phyloP scores from a whole-genome alignment of 2,329 filamentous ascomycete species.

The Cordyceps javanica region DNA sequence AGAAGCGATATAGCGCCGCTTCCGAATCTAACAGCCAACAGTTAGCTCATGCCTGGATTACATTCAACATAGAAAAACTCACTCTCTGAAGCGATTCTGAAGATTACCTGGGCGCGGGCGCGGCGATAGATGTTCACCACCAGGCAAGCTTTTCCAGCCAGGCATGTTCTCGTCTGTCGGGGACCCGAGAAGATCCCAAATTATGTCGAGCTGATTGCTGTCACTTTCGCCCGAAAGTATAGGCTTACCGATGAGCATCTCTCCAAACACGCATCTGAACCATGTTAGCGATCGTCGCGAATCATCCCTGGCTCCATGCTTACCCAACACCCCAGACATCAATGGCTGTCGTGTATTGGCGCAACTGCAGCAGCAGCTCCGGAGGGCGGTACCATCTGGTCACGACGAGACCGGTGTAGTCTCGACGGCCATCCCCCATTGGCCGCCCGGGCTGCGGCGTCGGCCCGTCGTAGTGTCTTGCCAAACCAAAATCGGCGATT shows the following conservation, averaged over 20 bases:
- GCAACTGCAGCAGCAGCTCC: slow-evolving; percentile 80
- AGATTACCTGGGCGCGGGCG: slow-evolving; percentile 59
- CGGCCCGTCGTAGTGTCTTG: slow-evolving; percentile 83
- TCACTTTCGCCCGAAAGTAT: slow-evolving; percentile 90
- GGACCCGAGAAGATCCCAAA: slow-evolving; percentile 87
- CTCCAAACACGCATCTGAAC: slow-evolving; percentile 88
- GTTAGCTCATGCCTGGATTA: slow-evolving; percentile 14
- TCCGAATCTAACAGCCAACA: slow-evolving; percentile 44
- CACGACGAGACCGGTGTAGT: slow-evolving; percentile 95
- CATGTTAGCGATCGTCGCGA: slow-evolving; percentile 17
- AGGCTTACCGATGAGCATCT: slow-evolving; percentile 92
- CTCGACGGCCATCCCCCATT: slow-evolving; percentile 76
- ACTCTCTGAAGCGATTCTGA: slow-evolving; percentile 68
- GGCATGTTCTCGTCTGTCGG: slow-evolving; percentile 92
- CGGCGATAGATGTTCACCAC: slow-evolving; percentile 68
- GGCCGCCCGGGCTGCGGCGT: slow-evolving; percentile 70
- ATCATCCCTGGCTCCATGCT: slow-evolving; percentile 24
- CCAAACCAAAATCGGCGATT: slow-evolving; percentile 95
- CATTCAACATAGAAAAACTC: slow-evolving; percentile 22
- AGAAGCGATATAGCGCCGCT: slow-evolving; percentile 72
- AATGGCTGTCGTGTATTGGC: slow-evolving; percentile 93
- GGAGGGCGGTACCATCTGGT: slow-evolving; percentile 96
- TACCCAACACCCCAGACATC: slow-evolving; percentile 98
- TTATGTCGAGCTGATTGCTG: slow-evolving; percentile 81
- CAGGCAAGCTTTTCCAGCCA: slow-evolving; percentile 76